phyloP scores from a whole-genome alignment of 441 rosid species.

The Isatis lusitanica region DNA sequence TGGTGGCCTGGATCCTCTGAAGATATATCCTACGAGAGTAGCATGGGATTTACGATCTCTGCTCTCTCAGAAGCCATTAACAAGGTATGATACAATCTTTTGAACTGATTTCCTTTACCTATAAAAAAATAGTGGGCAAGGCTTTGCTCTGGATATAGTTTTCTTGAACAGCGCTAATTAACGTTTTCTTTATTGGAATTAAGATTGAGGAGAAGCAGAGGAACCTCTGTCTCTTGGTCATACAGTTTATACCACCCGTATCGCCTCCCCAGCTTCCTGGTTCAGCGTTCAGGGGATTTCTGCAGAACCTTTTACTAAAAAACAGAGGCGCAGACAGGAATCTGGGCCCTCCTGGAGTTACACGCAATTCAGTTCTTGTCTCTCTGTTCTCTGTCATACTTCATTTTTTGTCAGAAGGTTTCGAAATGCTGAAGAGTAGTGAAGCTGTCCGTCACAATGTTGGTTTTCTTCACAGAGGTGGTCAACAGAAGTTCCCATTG shows the following conservation, averaged over 20 bases:
- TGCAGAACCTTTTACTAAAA: conserved; percentile 84
- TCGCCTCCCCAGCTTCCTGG: conserved; percentile 83
- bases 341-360: conserved; percentile 80
- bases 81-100: conserved; percentile 53
- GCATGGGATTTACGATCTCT: conserved; percentile 77
- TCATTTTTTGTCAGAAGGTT: conserved; percentile 95
- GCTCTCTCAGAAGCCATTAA: conserved; percentile 77
- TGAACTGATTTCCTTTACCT: background rate
- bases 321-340: conserved; percentile 88
- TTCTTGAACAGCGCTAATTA: background rate
- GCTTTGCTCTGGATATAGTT: conserved; percentile 9
- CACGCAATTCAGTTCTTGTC: conserved; percentile 87
- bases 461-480: conserved; percentile 95
- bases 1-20: conserved; percentile 99
- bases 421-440: conserved; percentile 53
- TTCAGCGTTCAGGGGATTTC: conserved; percentile 82
- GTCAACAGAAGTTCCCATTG: conserved; percentile 82
- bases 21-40: conserved; percentile 70
- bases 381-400: conserved; percentile 85
- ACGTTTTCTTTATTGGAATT: conserved; percentile 25
- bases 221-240: conserved; percentile 88
- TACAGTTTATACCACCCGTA: conserved; percentile 84
- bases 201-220: conserved; percentile 98
- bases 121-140: background rate
- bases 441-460: conserved; percentile 49